phyloP scores from a whole-genome alignment of 1,284 basidiomycete species.

The Agaricales sp. region DNA sequence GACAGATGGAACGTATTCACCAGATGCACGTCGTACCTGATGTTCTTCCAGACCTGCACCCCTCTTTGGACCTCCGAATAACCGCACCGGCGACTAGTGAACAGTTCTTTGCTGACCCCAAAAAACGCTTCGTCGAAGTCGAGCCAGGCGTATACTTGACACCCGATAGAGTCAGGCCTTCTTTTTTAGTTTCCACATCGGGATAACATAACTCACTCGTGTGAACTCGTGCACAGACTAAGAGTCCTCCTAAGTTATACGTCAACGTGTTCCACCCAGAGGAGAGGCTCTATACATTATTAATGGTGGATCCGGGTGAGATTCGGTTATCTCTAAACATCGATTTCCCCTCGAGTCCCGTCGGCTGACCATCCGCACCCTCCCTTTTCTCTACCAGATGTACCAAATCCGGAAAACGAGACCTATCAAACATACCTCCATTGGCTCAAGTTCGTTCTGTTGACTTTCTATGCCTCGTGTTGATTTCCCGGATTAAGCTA shows the following conservation, averaged over 20 bases:
- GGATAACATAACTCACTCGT: no score
- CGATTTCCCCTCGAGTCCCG: no score
- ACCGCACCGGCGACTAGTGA: constrained; percentile 33
- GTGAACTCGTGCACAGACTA: no score
- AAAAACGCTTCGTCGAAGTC: constrained; percentile 36
- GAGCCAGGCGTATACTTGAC: constrained; percentile 63
- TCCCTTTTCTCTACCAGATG: constrained; percentile 40
- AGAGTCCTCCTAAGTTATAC: constrained; percentile 50
- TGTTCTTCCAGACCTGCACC: constrained; percentile 63
- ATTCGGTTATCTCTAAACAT: constrained; percentile 5
- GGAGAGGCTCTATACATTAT: constrained; percentile 75
- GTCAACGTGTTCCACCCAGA: constrained; percentile 76
- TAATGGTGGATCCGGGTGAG: constrained; percentile 79
- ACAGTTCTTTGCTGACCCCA: constrained; percentile 21
- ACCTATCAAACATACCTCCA: constrained; percentile 74
- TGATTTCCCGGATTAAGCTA: constrained; percentile 4
- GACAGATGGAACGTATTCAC: constrained; percentile 82
- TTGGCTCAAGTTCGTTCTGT: constrained; percentile 66
- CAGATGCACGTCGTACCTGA: constrained; percentile 91
- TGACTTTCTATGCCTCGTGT: constrained; percentile 4
- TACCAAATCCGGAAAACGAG: constrained; percentile 59
- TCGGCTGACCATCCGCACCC: constrained; percentile 5
- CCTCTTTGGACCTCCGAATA: constrained; percentile 66
- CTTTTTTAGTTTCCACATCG: no score
- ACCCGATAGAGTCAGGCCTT: constrained; percentile 30